These are phyloP conservation scores for Colletotrichum spinosum DNA, from an alignment of 2,329 filamentous ascomycete species.

Conservation along the genomic window DNA sequence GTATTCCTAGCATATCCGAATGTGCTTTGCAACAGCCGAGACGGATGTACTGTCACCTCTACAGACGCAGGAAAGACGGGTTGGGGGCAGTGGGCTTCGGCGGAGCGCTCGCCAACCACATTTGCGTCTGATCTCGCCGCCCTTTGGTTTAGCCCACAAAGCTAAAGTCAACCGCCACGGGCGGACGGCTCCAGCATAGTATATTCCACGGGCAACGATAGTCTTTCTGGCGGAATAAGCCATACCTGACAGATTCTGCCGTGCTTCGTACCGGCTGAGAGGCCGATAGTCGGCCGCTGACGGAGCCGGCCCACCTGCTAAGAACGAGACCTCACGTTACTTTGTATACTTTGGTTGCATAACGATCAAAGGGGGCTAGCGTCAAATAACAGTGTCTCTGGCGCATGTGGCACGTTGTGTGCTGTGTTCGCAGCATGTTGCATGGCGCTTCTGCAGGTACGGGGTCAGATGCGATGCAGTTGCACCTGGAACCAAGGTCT, in stretches of 20 bases:
- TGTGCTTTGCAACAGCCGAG: too few species aligned
- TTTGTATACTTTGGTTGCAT: too few species aligned
- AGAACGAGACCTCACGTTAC: constrained; percentile 8
- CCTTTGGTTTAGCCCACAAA: not conserved
- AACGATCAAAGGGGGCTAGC: constrained; percentile 29
- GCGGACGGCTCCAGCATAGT: not conserved
- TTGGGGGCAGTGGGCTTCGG: constrained; percentile 13
- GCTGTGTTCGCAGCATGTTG: constrained; percentile 16
- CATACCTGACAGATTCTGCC: not conserved
- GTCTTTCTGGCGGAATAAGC: not conserved
- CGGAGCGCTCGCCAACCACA: not conserved
- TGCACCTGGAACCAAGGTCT: constrained; percentile 7
- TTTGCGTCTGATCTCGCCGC: not conserved
- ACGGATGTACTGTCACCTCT: too few species aligned
- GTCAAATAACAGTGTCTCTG: constrained; percentile 27
- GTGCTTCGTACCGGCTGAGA: not conserved
- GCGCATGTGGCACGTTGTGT: constrained; percentile 31
- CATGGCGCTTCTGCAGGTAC: constrained; percentile 43
- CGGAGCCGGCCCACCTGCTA: constrained; percentile 23
- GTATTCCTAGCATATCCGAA: too few species aligned
- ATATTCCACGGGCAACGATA: not conserved
- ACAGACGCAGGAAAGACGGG: constrained; percentile 7
- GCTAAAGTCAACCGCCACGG: not conserved
- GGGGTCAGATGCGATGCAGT: constrained; percentile 34
- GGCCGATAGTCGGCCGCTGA: constrained; percentile 10